phyloP scores from a whole-genome alignment of 1,284 basidiomycete species.

The Takashimella tepidaria region DNA sequence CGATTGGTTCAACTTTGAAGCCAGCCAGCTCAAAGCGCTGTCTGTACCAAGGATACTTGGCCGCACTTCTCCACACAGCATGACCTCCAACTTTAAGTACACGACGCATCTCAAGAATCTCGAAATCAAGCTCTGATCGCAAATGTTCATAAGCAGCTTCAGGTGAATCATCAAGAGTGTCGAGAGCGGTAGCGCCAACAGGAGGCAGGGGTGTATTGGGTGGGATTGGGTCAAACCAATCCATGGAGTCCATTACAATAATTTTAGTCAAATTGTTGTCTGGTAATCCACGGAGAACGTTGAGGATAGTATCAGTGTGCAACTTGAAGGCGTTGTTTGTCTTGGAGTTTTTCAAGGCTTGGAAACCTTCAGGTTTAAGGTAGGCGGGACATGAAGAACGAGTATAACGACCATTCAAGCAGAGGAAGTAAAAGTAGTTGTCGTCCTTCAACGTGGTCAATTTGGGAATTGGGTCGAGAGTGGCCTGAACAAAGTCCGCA shows the following conservation, averaged over 20 bases:
- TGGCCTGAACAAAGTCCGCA: slow-evolving; percentile 59
- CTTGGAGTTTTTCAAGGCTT: slow-evolving; percentile 54
- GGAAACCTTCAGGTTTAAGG: slow-evolving; percentile 63
- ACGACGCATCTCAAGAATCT: slow-evolving; percentile 59
- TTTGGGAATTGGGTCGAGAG: slow-evolving; percentile 60
- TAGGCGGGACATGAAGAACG: slow-evolving; percentile 66
- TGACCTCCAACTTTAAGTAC: slow-evolving; percentile 61
- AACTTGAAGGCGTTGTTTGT: slow-evolving; percentile 62
- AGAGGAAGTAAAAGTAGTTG: slow-evolving; percentile 66
- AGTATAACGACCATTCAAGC: slow-evolving; percentile 63
- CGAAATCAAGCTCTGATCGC: slow-evolving; percentile 57
- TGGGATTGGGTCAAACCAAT: slow-evolving; percentile 64
- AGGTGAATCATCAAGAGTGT: slow-evolving; percentile 44
- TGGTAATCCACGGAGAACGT: slow-evolving; percentile 59
- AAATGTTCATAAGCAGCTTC: slow-evolving; percentile 43
- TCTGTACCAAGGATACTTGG: slow-evolving; percentile 68
- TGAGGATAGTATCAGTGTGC: slow-evolving; percentile 71
- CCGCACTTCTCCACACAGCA: slow-evolving; percentile 68
- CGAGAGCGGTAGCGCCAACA: slow-evolving; percentile 24
- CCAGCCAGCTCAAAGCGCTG: slow-evolving; percentile 54
- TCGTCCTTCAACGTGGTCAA: slow-evolving; percentile 55
- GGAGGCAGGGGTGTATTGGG: slow-evolving; percentile 46
- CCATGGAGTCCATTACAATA: slow-evolving; percentile 75
- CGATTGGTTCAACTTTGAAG: slow-evolving; percentile 52
- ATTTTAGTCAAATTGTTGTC: slow-evolving; percentile 58